phyloP scores from a whole-genome alignment of 164 flowering plant genomes.

The Vitis labrusca region DNA sequence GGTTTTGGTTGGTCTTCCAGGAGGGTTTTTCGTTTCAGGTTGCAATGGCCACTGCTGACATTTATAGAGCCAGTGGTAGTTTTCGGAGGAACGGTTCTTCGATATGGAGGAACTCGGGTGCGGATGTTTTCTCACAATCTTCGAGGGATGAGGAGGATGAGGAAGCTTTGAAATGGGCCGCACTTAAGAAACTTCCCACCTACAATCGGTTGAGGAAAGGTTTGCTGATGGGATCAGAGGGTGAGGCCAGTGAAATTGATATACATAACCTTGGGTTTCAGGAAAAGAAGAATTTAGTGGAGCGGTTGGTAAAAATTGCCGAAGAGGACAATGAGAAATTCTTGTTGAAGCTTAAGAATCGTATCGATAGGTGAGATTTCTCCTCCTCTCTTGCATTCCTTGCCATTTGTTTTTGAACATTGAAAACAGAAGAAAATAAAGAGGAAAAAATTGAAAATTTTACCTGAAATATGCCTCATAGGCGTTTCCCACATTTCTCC shows the following conservation, averaged over 20 bases:
- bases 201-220: constrained; percentile 44
- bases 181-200: constrained; percentile 23
- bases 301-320: constrained; percentile 38
- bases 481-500: too few species aligned
- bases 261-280: constrained; percentile 28
- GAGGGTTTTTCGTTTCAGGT: too few species aligned
- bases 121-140: constrained; percentile 28
- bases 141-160: constrained; percentile 50
- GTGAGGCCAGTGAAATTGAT: constrained; percentile 33
- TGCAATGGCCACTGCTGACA: too few species aligned
- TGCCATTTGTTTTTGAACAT: not conserved
- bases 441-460: too few species aligned
- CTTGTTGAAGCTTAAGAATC: constrained; percentile 45
- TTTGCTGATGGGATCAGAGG: constrained; percentile 19
- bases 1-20: too few species aligned
- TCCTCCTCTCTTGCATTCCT: not conserved
- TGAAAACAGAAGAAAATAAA: not conserved
- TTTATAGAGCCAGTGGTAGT: too few species aligned
- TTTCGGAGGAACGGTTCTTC: not conserved
- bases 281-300: constrained; percentile 36
- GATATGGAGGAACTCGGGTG: constrained; percentile 17
- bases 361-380: constrained; percentile 38
- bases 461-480: too few species aligned
- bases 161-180: constrained; percentile 75
- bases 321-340: constrained; percentile 57